Evolutionary conservation across 495 filamentous ascomycete genomes (phyloP).

Genomic region (Aspergillus ellipticus): DNA sequence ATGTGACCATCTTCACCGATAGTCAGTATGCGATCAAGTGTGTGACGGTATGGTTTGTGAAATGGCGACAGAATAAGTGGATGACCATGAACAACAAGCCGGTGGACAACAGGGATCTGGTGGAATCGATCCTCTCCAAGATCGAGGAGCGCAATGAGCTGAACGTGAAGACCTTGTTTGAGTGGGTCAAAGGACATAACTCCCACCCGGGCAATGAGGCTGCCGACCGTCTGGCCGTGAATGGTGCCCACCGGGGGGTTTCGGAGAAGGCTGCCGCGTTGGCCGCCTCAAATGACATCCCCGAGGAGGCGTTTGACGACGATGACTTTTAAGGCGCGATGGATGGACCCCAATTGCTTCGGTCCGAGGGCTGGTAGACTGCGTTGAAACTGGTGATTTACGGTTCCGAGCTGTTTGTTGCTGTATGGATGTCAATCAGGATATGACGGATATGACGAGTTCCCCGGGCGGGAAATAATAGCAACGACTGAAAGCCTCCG

Average conservation of each 20-base stretch:
- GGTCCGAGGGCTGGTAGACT: not conserved
- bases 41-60: constrained; percentile 76
- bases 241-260: constrained; percentile 44
- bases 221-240: constrained; percentile 76
- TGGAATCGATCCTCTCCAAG: constrained; percentile 65
- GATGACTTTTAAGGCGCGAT: constrained; percentile 16
- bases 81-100: constrained; percentile 60
- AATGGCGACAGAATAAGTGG: constrained; percentile 81
- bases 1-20: constrained; percentile 73
- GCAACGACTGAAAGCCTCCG: too few relatives aligned
- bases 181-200: constrained; percentile 85
- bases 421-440: not conserved
- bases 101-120: constrained; percentile 82
- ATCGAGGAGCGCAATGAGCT: constrained; percentile 65
- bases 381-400: not conserved
- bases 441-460: not conserved
- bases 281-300: constrained; percentile 22
- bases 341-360: not conserved
- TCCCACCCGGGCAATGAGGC: constrained; percentile 67
- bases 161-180: constrained; percentile 63
- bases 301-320: constrained; percentile 25
- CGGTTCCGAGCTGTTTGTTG: not conserved
- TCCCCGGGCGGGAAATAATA: too few relatives aligned
- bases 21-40: constrained; percentile 87
- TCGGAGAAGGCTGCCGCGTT: constrained; percentile 28